Percentiles rank a stretch among this genome's conserved stretches.
Conservation (phyloP, 1,284 basidiomycete species). For the Pseudozyma thailandica region DNA sequence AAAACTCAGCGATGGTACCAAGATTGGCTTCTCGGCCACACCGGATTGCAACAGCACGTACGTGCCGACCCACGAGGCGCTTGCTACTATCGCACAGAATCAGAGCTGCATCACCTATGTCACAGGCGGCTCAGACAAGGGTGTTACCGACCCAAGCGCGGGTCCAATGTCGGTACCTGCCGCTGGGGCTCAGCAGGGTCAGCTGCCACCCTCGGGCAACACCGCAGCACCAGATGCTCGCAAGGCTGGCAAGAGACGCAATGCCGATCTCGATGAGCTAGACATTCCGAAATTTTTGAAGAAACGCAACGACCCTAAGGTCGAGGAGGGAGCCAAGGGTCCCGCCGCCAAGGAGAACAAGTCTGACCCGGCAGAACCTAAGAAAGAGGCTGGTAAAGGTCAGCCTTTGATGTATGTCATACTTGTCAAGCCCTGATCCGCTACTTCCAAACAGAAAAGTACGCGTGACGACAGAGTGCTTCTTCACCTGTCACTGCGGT, state of each 20-base stretch:
- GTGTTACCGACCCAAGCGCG: too few relatives aligned
- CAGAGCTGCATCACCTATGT: not conserved
- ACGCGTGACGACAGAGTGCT: constrained; percentile 1
- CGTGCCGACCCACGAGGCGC: not conserved
- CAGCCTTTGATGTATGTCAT: constrained; percentile 13
- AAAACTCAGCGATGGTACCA: not conserved
- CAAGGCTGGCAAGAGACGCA: not conserved
- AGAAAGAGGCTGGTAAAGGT: not conserved
- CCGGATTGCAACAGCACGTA: constrained; percentile 21
- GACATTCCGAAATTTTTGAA: not conserved
- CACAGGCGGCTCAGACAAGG: too few relatives aligned
- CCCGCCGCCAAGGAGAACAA: too few relatives aligned
- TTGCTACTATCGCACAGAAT: not conserved
- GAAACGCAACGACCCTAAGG: not conserved
- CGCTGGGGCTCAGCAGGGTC: not conserved
- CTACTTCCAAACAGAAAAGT: not conserved
- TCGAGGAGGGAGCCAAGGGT: not conserved
- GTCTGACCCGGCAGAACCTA: too few relatives aligned
- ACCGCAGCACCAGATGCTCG: not conserved
- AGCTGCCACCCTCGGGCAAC: not conserved
- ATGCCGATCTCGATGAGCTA: not conserved
- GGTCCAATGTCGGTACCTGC: too few relatives aligned
- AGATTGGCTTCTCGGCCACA: constrained; percentile 18
- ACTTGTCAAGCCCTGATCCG: constrained; percentile 11
- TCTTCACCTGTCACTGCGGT: too few relatives aligned